These are phyloP conservation scores for Setaria italica DNA, from an alignment of 202 grass and related monocot species.

Conservation along the genomic window DNA sequence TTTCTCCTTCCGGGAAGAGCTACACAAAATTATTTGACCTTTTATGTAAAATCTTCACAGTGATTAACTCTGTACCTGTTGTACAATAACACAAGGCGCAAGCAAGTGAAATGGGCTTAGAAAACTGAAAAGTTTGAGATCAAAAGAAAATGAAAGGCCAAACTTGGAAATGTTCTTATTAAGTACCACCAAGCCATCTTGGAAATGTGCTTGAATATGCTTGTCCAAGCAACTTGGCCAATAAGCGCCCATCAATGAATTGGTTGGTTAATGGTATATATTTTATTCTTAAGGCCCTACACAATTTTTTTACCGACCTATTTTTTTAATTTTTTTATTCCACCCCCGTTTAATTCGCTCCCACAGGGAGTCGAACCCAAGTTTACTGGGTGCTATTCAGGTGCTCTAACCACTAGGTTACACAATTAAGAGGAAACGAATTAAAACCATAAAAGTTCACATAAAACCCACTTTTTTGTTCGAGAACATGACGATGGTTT, in stretches of 20 bases:
- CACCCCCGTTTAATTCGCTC: no score
- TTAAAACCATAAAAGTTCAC: neutral
- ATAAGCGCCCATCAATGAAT: neutral
- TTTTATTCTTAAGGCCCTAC: neutral
- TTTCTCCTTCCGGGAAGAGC: neutral
- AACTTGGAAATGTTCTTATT: neutral
- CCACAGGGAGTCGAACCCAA: no score
- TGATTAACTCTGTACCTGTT: neutral
- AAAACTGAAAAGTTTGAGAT: neutral
- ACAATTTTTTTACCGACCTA: no score
- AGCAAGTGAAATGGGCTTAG: no score
- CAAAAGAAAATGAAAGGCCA: neutral
- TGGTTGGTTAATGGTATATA: neutral
- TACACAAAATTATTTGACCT: neutral
- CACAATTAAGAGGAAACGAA: neutral
- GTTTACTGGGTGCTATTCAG: no score
- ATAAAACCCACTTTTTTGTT: neutral
- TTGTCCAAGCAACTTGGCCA: neutral
- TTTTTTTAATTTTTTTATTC: no score
- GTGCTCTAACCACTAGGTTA: no score
- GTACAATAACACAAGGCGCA: neutral
- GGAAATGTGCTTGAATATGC: neutral
- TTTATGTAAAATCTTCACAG: neutral
- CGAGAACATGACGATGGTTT: no score
- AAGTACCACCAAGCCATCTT: neutral